phyloP scores from a whole-genome alignment of 169 alveolate species.

The Plasmodium relictum region DNA sequence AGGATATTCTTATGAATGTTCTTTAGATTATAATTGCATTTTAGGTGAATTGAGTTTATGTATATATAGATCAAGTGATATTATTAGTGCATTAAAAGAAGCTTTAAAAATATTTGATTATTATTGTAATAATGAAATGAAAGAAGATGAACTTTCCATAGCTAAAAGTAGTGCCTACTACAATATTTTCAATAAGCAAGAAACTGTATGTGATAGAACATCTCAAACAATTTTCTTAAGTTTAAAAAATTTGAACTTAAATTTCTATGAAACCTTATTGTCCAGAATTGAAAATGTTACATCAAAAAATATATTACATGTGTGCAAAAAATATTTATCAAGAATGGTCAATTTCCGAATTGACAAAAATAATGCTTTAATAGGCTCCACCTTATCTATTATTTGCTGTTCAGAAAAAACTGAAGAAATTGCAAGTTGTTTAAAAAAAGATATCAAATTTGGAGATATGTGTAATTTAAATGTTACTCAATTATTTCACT shows the following conservation, averaged over 20 bases:
- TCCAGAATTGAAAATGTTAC: constrained; percentile 24
- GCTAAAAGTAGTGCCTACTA: constrained; percentile 81
- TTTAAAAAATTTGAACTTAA: constrained; percentile 75
- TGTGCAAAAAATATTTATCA: constrained; percentile 33
- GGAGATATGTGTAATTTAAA: constrained; percentile 27
- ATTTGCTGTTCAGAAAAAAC: constrained; percentile 43
- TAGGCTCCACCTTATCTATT: constrained; percentile 64
- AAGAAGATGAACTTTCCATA: constrained; percentile 75
- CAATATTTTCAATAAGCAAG: constrained; percentile 80
- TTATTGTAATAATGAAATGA: constrained; percentile 54
- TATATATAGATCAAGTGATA: constrained; percentile 59
- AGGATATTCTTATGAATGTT: constrained; percentile 85
- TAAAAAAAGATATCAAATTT: constrained; percentile 16
- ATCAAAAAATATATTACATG: constrained; percentile 2
- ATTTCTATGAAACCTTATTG: constrained; percentile 30
- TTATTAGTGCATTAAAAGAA: constrained; percentile 77
- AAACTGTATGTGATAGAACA: constrained; percentile 79
- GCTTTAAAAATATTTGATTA: constrained; percentile 73
- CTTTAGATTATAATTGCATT: constrained; percentile 75
- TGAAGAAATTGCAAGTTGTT: constrained; percentile 16
- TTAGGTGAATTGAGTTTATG: constrained; percentile 82
- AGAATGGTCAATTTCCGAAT: constrained; percentile 41
- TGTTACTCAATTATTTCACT: constrained; percentile 24
- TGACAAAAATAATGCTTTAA: constrained; percentile 21
- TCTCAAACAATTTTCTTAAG: constrained; percentile 78